Percentiles rank a stretch among this genome's conserved stretches.
phyloP scores from a whole-genome alignment of 768 basidiomycete genomes.

The Tylopilus intermedius region DNA sequence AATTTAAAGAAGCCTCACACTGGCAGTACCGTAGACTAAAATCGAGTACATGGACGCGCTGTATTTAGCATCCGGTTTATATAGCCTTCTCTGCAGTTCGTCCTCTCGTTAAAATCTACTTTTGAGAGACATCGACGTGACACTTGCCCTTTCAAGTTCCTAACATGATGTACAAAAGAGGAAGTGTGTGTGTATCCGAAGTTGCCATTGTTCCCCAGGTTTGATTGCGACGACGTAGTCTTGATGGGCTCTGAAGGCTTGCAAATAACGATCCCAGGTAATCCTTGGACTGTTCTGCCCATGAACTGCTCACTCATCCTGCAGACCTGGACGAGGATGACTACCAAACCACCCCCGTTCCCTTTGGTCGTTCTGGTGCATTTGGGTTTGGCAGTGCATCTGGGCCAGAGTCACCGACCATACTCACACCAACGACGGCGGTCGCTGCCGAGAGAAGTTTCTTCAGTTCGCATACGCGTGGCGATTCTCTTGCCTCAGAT shows the following conservation, averaged over 20 bases:
- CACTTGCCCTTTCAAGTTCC: no score
- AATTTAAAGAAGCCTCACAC: no score
- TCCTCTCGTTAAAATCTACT: no score
- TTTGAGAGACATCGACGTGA: no score
- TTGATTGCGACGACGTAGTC: constrained; percentile 2
- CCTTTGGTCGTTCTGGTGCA: constrained; percentile 60
- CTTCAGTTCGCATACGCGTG: constrained; percentile 59
- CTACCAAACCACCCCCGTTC: constrained; percentile 52
- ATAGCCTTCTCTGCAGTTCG: no score
- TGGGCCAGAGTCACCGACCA: constrained; percentile 64
- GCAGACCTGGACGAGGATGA: constrained; percentile 80
- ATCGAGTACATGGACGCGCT: no score
- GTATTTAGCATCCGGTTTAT: no score
- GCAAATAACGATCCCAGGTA: constrained; percentile 48
- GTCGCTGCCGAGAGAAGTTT: constrained; percentile 51
- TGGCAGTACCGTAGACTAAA: no score
- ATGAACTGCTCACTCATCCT: constrained; percentile 3
- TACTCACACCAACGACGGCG: constrained; percentile 43
- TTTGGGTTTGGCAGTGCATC: constrained; percentile 46
- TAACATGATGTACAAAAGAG: constrained; percentile 4
- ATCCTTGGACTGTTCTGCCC: background rate
- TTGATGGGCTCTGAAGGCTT: constrained; percentile 37
- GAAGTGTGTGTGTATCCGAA: background rate
- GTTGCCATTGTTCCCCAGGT: constrained; percentile 1
- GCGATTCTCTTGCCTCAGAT: constrained; percentile 75